Evolutionary conservation across 495 filamentous ascomycete genomes (phyloP).

Genomic region (Neurospora sp.): DNA sequence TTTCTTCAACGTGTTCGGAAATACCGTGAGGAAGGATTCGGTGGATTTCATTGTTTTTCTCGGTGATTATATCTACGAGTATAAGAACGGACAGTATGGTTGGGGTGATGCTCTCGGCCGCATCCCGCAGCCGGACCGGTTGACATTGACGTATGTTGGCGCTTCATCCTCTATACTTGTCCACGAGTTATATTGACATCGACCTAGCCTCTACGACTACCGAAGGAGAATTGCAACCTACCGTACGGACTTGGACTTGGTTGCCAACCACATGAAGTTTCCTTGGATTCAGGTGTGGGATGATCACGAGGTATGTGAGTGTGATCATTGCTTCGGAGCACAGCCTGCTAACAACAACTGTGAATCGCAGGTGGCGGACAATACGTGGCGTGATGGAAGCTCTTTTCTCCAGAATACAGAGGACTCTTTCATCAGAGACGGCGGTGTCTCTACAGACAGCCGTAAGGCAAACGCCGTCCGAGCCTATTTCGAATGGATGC

Average conservation of each 20-base stretch:
- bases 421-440: slow-evolving; percentile 47
- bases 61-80: slow-evolving; percentile 64
- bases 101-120: slow-evolving; percentile 42
- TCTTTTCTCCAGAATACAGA: slow-evolving; percentile 50
- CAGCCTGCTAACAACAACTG: background rate
- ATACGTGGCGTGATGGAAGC: slow-evolving; percentile 48
- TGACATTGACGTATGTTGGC: slow-evolving; percentile 37
- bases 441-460: slow-evolving; percentile 53
- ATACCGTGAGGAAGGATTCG: slow-evolving; percentile 54
- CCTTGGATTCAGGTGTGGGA: slow-evolving; percentile 66
- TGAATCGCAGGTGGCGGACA: slow-evolving; percentile 45
- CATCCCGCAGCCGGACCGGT: slow-evolving; percentile 43
- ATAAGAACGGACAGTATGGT: slow-evolving; percentile 46
- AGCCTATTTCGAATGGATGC: slow-evolving; percentile 66
- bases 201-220: slow-evolving; percentile 47
- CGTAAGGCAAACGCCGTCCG: slow-evolving; percentile 50
- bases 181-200: slow-evolving; percentile 12
- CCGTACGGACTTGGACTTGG: slow-evolving; percentile 51
- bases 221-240: slow-evolving; percentile 50
- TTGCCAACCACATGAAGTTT: slow-evolving; percentile 46
- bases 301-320: slow-evolving; percentile 39
- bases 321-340: background rate
- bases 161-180: slow-evolving; percentile 15
- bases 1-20: slow-evolving; percentile 57
- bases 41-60: slow-evolving; percentile 59